A percentile compares a stretch with the other conserved stretches of the same genome.
Conservation (phyloP, 257 asterid genomes). For the Solanum paucissectum region DNA sequence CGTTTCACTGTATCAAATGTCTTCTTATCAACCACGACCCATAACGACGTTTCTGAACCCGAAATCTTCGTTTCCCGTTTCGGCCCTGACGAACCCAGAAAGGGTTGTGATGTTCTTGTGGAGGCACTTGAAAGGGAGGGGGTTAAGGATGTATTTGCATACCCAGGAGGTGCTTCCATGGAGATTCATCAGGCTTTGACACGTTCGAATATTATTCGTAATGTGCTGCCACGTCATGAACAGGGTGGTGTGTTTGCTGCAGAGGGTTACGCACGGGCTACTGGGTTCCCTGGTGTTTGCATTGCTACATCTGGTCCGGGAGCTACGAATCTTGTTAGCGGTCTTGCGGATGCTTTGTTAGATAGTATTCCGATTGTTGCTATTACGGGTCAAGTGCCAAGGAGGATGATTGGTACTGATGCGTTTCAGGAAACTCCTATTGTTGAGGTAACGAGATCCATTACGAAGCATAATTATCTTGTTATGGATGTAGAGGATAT, state of each 20-base stretch:
- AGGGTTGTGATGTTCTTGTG: neutral
- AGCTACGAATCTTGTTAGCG: neutral
- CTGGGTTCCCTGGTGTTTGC: neutral
- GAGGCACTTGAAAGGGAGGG: neutral
- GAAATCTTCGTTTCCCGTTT: neutral
- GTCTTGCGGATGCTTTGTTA: neutral
- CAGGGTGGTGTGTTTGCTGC: neutral
- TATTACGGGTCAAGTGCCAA: neutral
- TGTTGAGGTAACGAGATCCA: neutral
- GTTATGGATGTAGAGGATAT: neutral
- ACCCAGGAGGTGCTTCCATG: neutral
- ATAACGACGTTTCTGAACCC: neutral
- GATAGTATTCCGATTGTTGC: neutral
- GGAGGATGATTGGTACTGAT: neutral
- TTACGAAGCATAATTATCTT: neutral
- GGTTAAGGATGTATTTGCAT: neutral
- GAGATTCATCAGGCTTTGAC: neutral
- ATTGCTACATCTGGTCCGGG: neutral
- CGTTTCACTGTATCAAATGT: neutral
- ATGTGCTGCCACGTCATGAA: neutral
- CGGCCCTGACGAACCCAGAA: neutral
- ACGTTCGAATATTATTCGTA: neutral
- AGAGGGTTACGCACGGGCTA: neutral
- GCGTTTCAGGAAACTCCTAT: neutral
- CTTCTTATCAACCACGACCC: neutral